These are phyloP conservation scores for Verticillium albo-atrum DNA, from an alignment of 2,329 filamentous ascomycete genomes.

Conservation along the genomic window DNA sequence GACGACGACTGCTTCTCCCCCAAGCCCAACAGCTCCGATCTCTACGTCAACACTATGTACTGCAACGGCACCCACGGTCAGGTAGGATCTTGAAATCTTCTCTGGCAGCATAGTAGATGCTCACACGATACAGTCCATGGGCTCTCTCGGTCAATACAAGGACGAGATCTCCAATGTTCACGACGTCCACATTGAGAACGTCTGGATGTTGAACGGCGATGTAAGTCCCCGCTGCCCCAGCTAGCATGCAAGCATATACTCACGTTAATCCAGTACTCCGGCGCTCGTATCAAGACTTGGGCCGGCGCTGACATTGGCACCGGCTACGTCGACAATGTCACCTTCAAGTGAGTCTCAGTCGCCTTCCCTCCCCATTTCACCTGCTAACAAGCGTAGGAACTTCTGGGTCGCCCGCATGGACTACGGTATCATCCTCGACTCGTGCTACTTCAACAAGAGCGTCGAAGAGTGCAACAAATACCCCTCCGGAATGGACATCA, in stretches of 20 bases:
- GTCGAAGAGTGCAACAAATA: constrained; percentile 44
- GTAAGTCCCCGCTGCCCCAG: background rate
- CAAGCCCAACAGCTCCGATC: constrained; percentile 54
- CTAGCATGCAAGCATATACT: background rate
- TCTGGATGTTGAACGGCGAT: constrained; percentile 46
- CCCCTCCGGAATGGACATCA: constrained; percentile 54
- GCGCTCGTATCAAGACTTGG: constrained; percentile 58
- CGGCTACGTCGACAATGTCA: constrained; percentile 58
- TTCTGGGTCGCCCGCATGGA: constrained; percentile 56
- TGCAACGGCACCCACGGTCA: constrained; percentile 54
- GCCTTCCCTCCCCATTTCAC: background rate
- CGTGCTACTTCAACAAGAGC: constrained; percentile 52
- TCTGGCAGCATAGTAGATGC: background rate
- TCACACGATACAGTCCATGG: constrained; percentile 38
- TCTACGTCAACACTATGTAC: constrained; percentile 56
- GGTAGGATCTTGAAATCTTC: background rate
- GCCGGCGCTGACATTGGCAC: constrained; percentile 53
- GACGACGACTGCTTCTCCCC: constrained; percentile 60
- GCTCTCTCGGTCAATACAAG: constrained; percentile 52
- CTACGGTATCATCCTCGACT: constrained; percentile 52
- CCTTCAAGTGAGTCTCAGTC: constrained; percentile 33
- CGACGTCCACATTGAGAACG: constrained; percentile 54
- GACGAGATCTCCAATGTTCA: constrained; percentile 51
- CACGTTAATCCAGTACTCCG: constrained; percentile 26
- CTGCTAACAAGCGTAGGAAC: constrained; percentile 29